Percentiles rank a stretch among this genome's conserved stretches.
Conservation (phyloP, 1,284 basidiomycete genomes). For the Boletus mariae region DNA sequence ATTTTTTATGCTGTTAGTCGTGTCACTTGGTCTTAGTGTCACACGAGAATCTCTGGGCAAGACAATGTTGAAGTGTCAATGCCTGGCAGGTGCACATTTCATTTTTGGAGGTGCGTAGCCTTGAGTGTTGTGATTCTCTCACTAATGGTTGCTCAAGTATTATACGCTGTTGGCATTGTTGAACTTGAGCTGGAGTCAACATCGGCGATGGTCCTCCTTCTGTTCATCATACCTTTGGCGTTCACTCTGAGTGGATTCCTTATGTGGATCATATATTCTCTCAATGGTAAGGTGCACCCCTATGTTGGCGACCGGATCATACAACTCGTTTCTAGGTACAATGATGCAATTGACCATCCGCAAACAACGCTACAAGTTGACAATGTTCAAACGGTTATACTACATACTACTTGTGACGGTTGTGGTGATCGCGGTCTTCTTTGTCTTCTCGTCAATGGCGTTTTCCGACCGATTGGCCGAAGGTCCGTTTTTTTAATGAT, state of each 20-base stretch:
- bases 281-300: conserved; percentile 58
- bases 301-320: conserved; percentile 2
- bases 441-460: conserved; percentile 87
- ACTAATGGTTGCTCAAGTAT: conserved; percentile 45
- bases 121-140: background rate
- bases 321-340: conserved; percentile 53
- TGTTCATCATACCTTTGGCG: conserved; percentile 91
- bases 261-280: conserved; percentile 91
- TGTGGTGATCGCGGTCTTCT: conserved; percentile 83
- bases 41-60: conserved; percentile 76
- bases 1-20: conserved; percentile 93
- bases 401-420: conserved; percentile 86
- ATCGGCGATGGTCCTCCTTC: conserved; percentile 70
- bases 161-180: conserved; percentile 91
- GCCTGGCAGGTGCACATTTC: conserved; percentile 82
- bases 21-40: conserved; percentile 83
- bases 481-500: conserved; percentile 44
- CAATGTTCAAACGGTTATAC: conserved; percentile 85
- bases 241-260: conserved; percentile 93
- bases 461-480: conserved; percentile 90
- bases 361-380: conserved; percentile 84
- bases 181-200: conserved; percentile 88
- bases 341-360: conserved; percentile 79
- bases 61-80: conserved; percentile 75
- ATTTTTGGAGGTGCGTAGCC: conserved; percentile 78